A percentile compares a stretch with the other conserved stretches of the same genome.
These are phyloP conservation scores for Punica granatum DNA, from an alignment of 345 rosid genomes.

Conservation along the genomic window DNA sequence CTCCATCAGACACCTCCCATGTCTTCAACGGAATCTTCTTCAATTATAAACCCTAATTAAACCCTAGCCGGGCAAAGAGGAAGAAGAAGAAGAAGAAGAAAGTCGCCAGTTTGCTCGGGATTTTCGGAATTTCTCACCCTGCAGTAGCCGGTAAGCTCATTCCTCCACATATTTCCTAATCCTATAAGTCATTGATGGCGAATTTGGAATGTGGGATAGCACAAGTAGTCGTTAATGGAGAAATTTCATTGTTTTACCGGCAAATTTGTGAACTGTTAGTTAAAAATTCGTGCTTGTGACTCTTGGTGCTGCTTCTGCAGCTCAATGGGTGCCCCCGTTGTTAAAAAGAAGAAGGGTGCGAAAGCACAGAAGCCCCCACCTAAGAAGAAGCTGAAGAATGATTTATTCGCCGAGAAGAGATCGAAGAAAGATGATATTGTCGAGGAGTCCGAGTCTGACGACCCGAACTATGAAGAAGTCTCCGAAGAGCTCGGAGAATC, in stretches of 20 bases:
- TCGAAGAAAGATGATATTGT: constrained; percentile 26
- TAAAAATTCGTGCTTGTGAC: background rate
- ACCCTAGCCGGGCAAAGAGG: background rate
- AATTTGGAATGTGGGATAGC: background rate
- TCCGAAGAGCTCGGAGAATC: constrained; percentile 21
- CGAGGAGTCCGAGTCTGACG: constrained; percentile 33
- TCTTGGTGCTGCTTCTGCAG: background rate
- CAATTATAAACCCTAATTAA: background rate
- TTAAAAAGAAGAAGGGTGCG: constrained; percentile 42
- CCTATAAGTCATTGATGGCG: background rate
- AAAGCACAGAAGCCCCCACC: constrained; percentile 30
- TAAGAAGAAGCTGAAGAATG: constrained; percentile 53
- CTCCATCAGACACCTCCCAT: background rate
- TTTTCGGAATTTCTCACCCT: background rate
- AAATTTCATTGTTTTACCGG: background rate
- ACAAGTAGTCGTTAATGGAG: background rate
- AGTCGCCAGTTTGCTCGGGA: background rate
- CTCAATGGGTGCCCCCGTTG: constrained; percentile 24
- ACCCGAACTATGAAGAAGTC: constrained; percentile 29
- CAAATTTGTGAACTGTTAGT: background rate
- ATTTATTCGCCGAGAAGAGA: constrained; percentile 24
- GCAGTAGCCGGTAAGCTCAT: background rate
- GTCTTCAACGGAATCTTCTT: background rate
- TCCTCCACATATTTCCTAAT: background rate
- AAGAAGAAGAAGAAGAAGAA: too few species aligned